Evolutionary conservation across 2,329 filamentous ascomycete species (phyloP), one percentile per base, ranked within the genome.

Genomic region (Xylaria multiplex): DNA sequence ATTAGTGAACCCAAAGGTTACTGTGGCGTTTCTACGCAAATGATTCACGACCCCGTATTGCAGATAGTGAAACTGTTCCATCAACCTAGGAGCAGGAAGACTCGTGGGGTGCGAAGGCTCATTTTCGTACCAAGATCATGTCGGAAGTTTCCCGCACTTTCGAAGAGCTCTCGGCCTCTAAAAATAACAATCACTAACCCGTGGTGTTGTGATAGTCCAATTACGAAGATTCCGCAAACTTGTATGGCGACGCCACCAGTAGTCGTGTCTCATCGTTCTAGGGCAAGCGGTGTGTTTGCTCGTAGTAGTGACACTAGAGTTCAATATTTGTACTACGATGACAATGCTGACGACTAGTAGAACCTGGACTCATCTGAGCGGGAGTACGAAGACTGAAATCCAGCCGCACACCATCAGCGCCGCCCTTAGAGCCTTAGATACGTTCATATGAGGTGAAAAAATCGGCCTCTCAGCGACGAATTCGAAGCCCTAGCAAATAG

Each of bases 221-320:
- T 2, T 53, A 53, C n/a, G 30, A 53, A 53, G 50, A 27, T 27
- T 27, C 27, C 5, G 27, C 27, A 27, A 53, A 30, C 13, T 30
- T 53, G 6, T 14, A 30, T 53, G 50, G 19, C 27, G 30, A 53
- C 27, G 27, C 27, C 27, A n/a, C 27, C 13, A 9, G 50, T 53
- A 30, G 50, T 30, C 13, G 50, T 53, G 16, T 37, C 50, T 24
- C 48, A 27, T 22, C 13, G 48, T 24, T 27, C 48, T 6, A 30
- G 50, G 8, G 35, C 37, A 16, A 53, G 37, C 16, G 6, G 37
- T n/a, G 50, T 53, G 30, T 37, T 53, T 30, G 30, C 27, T n/a
- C 50, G 50, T 53, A 30, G 50, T 37, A 30, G 50, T 37, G 50
- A 53, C 37, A 30, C 30, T 6, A 14, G 30, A 22, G 30, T 53